These are phyloP conservation scores for Backusella tuberculispora DNA, from an alignment of 192 early-diverging fungal genomes.

Conservation along the genomic window DNA sequence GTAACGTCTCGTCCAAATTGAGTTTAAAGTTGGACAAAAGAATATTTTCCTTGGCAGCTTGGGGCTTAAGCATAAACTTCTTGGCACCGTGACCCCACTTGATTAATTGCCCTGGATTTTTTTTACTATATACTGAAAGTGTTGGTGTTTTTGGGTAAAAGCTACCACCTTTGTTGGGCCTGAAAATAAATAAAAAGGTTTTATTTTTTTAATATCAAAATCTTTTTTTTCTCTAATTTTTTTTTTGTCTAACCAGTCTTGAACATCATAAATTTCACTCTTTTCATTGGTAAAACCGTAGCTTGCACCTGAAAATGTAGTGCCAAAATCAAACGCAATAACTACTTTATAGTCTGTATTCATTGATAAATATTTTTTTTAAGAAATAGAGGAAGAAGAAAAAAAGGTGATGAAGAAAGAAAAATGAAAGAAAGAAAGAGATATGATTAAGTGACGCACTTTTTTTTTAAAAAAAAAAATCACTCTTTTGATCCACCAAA, in stretches of 20 bases:
- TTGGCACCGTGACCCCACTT: conserved; percentile 52
- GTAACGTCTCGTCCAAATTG: conserved; percentile 48
- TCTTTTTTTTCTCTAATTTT: neutral
- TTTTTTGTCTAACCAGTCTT: conserved; percentile 41
- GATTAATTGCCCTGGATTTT: conserved; percentile 40
- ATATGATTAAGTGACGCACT: neutral
- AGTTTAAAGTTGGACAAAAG: conserved; percentile 56
- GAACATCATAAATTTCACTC: conserved; percentile 49
- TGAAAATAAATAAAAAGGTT: neutral
- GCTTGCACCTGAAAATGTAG: conserved; percentile 53
- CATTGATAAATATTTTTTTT: neutral
- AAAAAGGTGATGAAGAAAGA: neutral
- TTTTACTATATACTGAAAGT: conserved; percentile 44
- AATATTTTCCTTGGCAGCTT: conserved; percentile 18
- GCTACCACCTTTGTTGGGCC: conserved; percentile 40
- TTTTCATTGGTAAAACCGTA: conserved; percentile 47
- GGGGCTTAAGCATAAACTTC: conserved; percentile 27
- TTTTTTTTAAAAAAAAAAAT: neutral
- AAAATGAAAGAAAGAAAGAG: neutral
- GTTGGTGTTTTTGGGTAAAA: conserved; percentile 54
- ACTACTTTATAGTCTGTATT: conserved; percentile 29
- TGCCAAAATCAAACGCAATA: conserved; percentile 46
- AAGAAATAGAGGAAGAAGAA: neutral
- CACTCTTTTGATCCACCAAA: too few relatives aligned
- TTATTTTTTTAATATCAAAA: neutral